phyloP scores from a whole-genome alignment of 768 basidiomycete species.

The Russula compacta region DNA sequence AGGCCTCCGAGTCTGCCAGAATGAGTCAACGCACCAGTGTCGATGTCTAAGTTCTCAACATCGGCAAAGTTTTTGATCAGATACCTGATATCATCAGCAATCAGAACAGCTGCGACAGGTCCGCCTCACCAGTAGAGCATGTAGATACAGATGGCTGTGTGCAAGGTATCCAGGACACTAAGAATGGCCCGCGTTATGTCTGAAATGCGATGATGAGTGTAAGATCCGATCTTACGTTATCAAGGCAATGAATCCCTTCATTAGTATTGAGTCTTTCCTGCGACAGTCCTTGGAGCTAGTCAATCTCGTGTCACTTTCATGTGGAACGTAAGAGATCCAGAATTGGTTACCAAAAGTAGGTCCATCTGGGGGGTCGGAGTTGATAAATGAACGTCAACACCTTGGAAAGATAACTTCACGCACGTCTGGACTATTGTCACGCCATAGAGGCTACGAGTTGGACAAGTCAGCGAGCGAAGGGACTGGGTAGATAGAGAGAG shows the following conservation, averaged over 20 bases:
- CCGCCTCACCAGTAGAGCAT: constrained; percentile 38
- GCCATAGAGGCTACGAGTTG: background rate
- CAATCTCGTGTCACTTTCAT: too few species aligned
- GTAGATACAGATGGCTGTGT: constrained; percentile 35
- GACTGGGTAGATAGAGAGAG: background rate
- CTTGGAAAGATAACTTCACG: too few species aligned
- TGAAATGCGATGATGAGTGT: background rate
- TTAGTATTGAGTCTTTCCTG: background rate
- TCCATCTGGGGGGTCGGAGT: too few species aligned
- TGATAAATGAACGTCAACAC: too few species aligned
- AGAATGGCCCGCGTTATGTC: background rate
- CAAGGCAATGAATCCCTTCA: background rate
- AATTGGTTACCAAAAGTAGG: too few species aligned
- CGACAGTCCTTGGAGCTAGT: too few species aligned
- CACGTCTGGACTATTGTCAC: background rate
- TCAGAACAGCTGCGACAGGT: background rate
- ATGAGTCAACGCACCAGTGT: constrained; percentile 33
- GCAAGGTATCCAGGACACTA: constrained; percentile 37
- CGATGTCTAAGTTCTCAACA: constrained; percentile 28
- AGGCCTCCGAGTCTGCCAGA: background rate
- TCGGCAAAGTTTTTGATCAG: constrained; percentile 38
- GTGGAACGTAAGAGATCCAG: too few species aligned
- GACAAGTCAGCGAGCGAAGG: background rate
- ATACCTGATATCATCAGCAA: constrained; percentile 29
- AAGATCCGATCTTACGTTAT: background rate